Base-by-base conservation (phyloP, 345 rosid species). In the Combretum micranthum region DNA sequence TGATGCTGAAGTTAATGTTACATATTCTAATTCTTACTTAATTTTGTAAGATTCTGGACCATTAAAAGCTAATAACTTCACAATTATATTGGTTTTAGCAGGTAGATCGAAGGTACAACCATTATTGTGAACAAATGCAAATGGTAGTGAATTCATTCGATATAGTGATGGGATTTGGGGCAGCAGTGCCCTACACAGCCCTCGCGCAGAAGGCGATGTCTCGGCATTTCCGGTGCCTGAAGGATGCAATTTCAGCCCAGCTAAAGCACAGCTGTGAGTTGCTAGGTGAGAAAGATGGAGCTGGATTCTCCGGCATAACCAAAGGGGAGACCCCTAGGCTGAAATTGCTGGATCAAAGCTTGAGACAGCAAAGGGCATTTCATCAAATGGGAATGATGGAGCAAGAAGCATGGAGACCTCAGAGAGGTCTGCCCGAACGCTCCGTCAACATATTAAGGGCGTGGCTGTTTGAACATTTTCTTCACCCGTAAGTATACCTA, bases 191-290 rank as follows among this genome's bases (percentile, higher is more conserved):
- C 0, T 93, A 93, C 82, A 93, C 99, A 0, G 86, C 91, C 6
- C 81, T 93, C 3, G 99, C 97, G 10, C 99, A 88, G 71, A 88
- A 93, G 76, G 99, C 99, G 20, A 93, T 93, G 99, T 93, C 99
- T 0, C 69, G 99, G 58, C 97, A 93, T 70, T 93, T 93, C 63
- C 63, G 99, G 61, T 93, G 99, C 42, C 79, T 93, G 18, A 93
- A 87, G 53, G 99, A 93, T 21, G 93, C 96, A 1, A 76, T 93
- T 13, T 68, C 77, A 4, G 82, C 82, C 3, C 91, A 86, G 50
- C 64, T 88, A 67, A 88, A 72, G 75, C 83, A 81, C 63, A 84
- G 84, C 43, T 86, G 91, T 20, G 97, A 93, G 69, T 39, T 85
- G 14, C 71, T 93, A 0, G 97, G 99, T 0, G 96, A 93, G 51